phyloP scores from a whole-genome alignment of 2,329 filamentous ascomycete genomes.

The Exophiala dermatitidis region DNA sequence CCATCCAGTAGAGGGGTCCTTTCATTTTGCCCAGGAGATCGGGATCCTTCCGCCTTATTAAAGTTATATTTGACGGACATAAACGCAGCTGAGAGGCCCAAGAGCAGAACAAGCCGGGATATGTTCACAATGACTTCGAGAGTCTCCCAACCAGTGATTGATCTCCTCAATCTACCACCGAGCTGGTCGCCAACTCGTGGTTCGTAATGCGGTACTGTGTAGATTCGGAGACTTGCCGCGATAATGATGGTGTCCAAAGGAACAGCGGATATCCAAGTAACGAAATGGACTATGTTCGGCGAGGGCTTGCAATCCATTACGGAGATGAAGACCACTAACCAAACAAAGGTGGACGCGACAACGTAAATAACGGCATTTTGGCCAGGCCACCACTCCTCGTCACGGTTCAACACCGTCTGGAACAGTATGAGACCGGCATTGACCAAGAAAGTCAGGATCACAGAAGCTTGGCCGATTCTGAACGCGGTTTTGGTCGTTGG shows the following conservation, averaged over 20 bases:
- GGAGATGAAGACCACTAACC: constrained; percentile 76
- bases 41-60: constrained; percentile 32
- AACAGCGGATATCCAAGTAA: constrained; percentile 70
- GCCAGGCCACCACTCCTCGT: constrained; percentile 73
- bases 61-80: constrained; percentile 44
- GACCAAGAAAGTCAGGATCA: constrained; percentile 67
- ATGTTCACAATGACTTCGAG: constrained; percentile 50
- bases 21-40: constrained; percentile 35
- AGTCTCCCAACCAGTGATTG: constrained; percentile 39
- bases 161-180: constrained; percentile 37
- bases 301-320: constrained; percentile 76
- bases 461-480: constrained; percentile 62
- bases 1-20: constrained; percentile 39
- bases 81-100: constrained; percentile 56
- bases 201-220: constrained; percentile 61
- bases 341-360: constrained; percentile 76
- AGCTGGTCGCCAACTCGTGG: constrained; percentile 46
- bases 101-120: constrained; percentile 60
- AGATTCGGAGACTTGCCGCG: constrained; percentile 59
- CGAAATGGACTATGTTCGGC: constrained; percentile 70
- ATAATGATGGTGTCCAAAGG: constrained; percentile 67
- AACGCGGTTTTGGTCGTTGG: constrained; percentile 64
- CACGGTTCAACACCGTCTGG: constrained; percentile 61
- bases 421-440: constrained; percentile 66
- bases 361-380: constrained; percentile 73